These are phyloP conservation scores for Malassezia psittaci DNA, from an alignment of 1,284 basidiomycete species.

Conservation along the genomic window DNA sequence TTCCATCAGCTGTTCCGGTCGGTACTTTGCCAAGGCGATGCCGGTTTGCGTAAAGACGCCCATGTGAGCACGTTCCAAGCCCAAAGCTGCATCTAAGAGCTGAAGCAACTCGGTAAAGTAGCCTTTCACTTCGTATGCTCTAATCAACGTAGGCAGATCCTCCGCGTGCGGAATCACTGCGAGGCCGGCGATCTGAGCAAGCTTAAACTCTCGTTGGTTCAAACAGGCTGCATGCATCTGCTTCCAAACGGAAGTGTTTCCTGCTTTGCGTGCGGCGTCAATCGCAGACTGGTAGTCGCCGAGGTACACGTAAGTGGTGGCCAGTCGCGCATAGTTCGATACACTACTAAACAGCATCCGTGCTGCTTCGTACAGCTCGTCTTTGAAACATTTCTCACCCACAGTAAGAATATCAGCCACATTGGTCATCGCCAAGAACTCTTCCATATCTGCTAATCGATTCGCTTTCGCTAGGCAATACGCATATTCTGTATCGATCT, in stretches of 20 bases:
- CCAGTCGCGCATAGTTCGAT: slow-evolving; percentile 94
- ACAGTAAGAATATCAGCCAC: slow-evolving; percentile 91
- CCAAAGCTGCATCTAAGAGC: slow-evolving; percentile 85
- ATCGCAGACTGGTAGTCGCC: slow-evolving; percentile 97
- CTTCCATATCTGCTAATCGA: slow-evolving; percentile 65
- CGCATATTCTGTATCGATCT: slow-evolving; percentile 73
- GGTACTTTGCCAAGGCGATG: slow-evolving; percentile 92
- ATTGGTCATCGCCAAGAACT: slow-evolving; percentile 97
- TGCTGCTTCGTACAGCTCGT: slow-evolving; percentile 92
- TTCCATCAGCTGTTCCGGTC: slow-evolving; percentile 96
- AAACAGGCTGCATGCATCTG: slow-evolving; percentile 98
- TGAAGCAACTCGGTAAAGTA: slow-evolving; percentile 88
- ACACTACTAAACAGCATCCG: slow-evolving; percentile 92
- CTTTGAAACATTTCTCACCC: slow-evolving; percentile 98
- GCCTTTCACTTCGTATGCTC: slow-evolving; percentile 79
- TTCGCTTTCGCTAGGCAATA: slow-evolving; percentile 47
- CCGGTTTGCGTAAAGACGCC: slow-evolving; percentile 77
- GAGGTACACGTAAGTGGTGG: slow-evolving; percentile 95
- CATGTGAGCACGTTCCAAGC: slow-evolving; percentile 82
- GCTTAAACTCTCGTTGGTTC: slow-evolving; percentile 89
- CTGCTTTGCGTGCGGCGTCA: slow-evolving; percentile 94
- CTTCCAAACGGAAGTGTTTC: slow-evolving; percentile 99
- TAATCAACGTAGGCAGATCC: slow-evolving; percentile 71
- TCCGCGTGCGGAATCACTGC: slow-evolving; percentile 57
- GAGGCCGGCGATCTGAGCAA: slow-evolving; percentile 70